These are phyloP conservation scores for Termitomyces sp. DNA, from an alignment of 768 basidiomycete genomes.

Conservation along the genomic window DNA sequence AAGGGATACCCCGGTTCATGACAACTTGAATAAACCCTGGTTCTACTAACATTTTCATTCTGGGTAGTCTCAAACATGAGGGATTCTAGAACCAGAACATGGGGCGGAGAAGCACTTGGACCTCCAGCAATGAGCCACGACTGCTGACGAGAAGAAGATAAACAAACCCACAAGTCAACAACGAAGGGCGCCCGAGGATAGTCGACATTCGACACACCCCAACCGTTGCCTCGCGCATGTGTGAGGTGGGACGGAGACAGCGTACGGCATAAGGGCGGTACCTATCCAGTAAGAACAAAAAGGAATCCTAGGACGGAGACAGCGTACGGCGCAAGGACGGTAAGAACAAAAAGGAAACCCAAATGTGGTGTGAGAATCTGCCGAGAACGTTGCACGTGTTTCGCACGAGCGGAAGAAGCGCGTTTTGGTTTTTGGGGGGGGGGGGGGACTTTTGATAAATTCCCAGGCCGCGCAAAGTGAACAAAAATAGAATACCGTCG, in stretches of 20 bases:
- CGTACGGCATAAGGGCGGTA: background rate
- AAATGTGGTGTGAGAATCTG: background rate
- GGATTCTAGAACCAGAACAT: background rate
- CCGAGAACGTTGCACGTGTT: constrained; percentile 7
- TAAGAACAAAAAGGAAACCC: background rate
- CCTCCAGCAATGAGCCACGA: background rate
- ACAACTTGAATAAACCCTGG: too few relatives aligned
- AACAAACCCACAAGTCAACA: background rate
- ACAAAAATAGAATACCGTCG: background rate
- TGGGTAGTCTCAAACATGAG: too few relatives aligned
- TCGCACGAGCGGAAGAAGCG: background rate
- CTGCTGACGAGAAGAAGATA: too few relatives aligned
- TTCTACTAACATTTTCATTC: too few relatives aligned
- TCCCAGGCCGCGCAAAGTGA: background rate
- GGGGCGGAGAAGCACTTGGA: background rate
- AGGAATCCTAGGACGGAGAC: background rate
- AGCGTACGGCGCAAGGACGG: background rate
- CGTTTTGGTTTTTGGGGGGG: background rate
- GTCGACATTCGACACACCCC: background rate
- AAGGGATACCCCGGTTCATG: background rate
- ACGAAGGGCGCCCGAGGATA: background rate
- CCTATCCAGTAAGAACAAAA: background rate
- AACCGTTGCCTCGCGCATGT: background rate
- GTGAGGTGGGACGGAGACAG: background rate
- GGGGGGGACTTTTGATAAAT: background rate